Evolutionary conservation across 2,329 filamentous ascomycete genomes (phyloP).

Genomic region (Colletotrichum siamense): DNA sequence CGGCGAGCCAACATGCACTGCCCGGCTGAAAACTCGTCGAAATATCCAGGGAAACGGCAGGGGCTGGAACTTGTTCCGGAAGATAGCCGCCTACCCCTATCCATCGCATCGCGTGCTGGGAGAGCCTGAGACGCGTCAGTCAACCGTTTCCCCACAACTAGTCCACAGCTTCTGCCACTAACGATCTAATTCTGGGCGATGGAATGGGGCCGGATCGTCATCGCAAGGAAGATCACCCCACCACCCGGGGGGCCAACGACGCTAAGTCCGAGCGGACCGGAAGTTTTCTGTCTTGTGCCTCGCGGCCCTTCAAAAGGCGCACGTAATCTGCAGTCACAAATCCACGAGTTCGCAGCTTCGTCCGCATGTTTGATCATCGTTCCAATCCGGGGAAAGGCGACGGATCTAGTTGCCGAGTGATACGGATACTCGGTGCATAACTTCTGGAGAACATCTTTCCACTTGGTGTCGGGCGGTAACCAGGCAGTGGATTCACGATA

Average conservation of each 20-base stretch:
- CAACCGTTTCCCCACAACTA: not conserved
- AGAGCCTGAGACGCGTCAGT: slow-evolving; percentile 11
- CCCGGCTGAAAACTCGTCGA: not conserved
- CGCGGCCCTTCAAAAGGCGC: not conserved
- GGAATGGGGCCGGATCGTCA: slow-evolving; percentile 7
- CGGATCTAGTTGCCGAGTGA: not conserved
- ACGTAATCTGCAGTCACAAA: not conserved
- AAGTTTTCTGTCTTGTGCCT: not conserved
- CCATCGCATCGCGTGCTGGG: not conserved
- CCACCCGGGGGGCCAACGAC: not conserved
- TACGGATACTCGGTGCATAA: not conserved
- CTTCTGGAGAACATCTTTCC: not conserved
- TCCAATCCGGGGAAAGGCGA: not conserved
- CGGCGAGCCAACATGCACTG: not conserved
- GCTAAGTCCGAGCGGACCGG: not conserved
- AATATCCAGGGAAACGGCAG: not conserved
- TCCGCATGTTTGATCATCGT: not conserved
- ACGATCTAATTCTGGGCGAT: not conserved
- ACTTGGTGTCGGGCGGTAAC: not conserved
- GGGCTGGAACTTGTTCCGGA: not conserved
- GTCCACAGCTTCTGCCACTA: not conserved
- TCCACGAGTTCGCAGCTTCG: not conserved
- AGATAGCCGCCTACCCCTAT: not conserved
- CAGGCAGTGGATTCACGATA: not conserved
- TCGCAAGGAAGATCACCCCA: slow-evolving; percentile 13